These are phyloP conservation scores for Cladosporium sp. DNA, from an alignment of 2,329 filamentous ascomycete genomes.

Conservation along the genomic window DNA sequence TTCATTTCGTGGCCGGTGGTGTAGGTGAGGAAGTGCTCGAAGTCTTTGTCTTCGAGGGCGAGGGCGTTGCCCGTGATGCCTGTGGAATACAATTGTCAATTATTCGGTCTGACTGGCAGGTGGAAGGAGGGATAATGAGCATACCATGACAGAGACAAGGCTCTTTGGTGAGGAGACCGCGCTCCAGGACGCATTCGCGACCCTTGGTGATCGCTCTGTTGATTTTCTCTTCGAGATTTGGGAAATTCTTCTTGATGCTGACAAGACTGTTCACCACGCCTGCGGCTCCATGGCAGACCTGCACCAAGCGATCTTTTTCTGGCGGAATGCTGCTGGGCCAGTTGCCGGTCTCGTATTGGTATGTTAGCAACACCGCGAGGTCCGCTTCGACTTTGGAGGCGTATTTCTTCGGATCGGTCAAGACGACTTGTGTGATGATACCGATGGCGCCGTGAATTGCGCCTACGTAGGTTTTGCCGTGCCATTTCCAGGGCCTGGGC, in stretches of 20 bases:
- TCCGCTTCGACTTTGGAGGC: constrained; percentile 52
- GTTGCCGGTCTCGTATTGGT: constrained; percentile 60
- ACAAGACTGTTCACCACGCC: constrained; percentile 58
- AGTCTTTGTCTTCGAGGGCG: constrained; percentile 46
- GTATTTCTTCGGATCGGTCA: constrained; percentile 52
- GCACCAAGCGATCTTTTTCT: constrained; percentile 50
- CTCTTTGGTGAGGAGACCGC: constrained; percentile 59
- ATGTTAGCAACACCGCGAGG: constrained; percentile 53
- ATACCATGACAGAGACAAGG: constrained; percentile 59
- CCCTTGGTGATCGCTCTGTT: constrained; percentile 50
- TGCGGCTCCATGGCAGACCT: constrained; percentile 65
- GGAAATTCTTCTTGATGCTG: constrained; percentile 54
- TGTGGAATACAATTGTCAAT: constrained; percentile 25
- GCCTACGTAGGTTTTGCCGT: constrained; percentile 60
- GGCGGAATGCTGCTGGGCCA: constrained; percentile 55
- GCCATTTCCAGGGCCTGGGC: constrained; percentile 59
- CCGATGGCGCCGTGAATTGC: constrained; percentile 65
- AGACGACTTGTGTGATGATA: constrained; percentile 65
- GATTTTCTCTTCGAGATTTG: constrained; percentile 50
- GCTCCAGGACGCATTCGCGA: constrained; percentile 51
- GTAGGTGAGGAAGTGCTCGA: constrained; percentile 56
- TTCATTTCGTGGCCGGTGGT: constrained; percentile 55
- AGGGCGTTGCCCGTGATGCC: constrained; percentile 61
- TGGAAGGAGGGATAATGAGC: neutral
- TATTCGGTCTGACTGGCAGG: neutral